A percentile compares a stretch with the other conserved stretches of the same genome.
Conservation (phyloP, 148 eudicot species). For the Nyssa sinensis region DNA sequence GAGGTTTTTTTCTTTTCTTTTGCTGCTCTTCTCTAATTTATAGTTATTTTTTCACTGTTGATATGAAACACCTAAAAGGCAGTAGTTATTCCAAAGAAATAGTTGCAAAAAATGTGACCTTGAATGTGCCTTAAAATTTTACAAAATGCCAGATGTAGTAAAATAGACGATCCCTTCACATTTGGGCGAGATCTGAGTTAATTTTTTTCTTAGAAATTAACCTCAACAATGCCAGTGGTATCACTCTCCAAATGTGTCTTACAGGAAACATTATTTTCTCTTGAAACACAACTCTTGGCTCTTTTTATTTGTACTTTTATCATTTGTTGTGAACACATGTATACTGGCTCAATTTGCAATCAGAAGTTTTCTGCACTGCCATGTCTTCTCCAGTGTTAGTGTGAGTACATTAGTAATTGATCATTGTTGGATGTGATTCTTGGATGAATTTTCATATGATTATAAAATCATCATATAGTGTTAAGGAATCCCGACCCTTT, state of each 20-base stretch:
- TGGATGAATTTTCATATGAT: not conserved
- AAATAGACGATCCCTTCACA: not conserved
- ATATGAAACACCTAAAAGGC: not conserved
- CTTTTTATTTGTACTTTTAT: not conserved
- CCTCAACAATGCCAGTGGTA: not conserved
- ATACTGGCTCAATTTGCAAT: not conserved
- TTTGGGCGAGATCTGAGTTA: not conserved
- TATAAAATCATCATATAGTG: not conserved
- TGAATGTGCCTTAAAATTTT: not conserved
- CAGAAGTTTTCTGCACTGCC: too few species aligned
- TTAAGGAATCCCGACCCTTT: not conserved
- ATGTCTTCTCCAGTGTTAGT: too few species aligned
- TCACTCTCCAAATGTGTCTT: not conserved
- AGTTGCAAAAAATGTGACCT: not conserved
- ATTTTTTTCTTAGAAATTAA: too few species aligned
- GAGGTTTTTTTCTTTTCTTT: constrained; percentile 48
- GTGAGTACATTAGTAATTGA: too few species aligned
- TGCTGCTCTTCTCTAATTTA: not conserved
- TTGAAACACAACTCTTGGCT: not conserved
- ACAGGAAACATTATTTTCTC: too few species aligned
- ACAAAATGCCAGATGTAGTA: not conserved
- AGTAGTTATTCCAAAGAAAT: not conserved
- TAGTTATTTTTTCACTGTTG: constrained; percentile 2
- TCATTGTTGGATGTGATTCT: too few species aligned
- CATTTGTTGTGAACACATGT: not conserved